Base-by-base conservation (phyloP, 257 asterid genomes). In the Ehretia macrophylla region DNA sequence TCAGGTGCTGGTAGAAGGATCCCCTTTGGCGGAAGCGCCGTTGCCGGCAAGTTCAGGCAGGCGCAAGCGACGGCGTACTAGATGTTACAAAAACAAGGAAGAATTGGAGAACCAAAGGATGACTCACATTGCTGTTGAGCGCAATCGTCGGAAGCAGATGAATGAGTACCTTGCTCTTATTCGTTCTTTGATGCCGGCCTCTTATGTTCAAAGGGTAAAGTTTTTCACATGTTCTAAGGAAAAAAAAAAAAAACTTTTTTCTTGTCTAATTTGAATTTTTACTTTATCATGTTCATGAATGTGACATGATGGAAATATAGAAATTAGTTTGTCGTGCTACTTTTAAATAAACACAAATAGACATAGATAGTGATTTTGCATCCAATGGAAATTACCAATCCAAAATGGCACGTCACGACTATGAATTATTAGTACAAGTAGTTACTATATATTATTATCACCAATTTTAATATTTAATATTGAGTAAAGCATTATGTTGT, bases 41-140 rank as follows among this genome's bases (percentile, higher is more conserved):
- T 32, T 18, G 13, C 44, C 21, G 5, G 47, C 58, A 2, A 32
- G 56, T 21, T 51, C 45, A 14, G 39, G 46, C 11, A 68, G 72
- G 63, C 72, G 80, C 37, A 78, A 78, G 63, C 53, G 83, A 49
- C 74, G 79, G n/a, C 70, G 83, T 9, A 74, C 77, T 0, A 64
- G 70, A 45, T 58, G 68, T 13, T 63, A 73, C 63, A 78, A 78
- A 63, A 74, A 74, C 57, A 70, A 71, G 18, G 78, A 78, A 37
- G 83, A 78, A 46, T 62, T 78, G 57, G 83, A 78, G 68, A 78
- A 67, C 17, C 83, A 78, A 14, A 74, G 83, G 57, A 78, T 78
- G 80, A 78, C 80, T 40, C 83, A 78, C 75, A 74, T 78, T 70
- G 72, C 83, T 18, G 83, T 78, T 37, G 83, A 78, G 44, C 65